Evolutionary conservation across 371 early-diverging fungal species (phyloP), one percentile per base, ranked within the genome.

Genomic region (Actinomortierella ambigua): DNA sequence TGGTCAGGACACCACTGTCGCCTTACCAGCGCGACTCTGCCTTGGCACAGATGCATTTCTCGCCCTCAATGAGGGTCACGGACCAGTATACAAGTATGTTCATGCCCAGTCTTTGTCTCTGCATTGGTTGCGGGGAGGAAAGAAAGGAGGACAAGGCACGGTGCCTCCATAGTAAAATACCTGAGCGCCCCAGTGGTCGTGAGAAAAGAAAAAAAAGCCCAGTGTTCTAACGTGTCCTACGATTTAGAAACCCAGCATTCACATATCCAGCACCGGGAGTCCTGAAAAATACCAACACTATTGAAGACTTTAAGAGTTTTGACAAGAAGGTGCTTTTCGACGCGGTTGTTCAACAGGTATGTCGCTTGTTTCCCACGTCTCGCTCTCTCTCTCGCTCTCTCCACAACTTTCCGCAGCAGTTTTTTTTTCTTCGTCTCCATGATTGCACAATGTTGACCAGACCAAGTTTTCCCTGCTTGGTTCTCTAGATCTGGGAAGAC

Each of bases 201-300:
- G n/a, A n/a, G n/a, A n/a, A n/a, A n/a, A n/a, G n/a, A n/a, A n/a
- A n/a, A n/a, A n/a, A n/a, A n/a, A n/a, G n/a, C 11, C 11, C 34
- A 34, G 7, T 34, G 34, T 34, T 34, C 11, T 34, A 34, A 34
- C 34, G 34, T 34, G 34, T 4, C 11, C 34, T 34, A 46, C 15
- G 42, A 26, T 47, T 42, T 34, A 75, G 77, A 42, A 77, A 66
- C n/a, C 85, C 83, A 42, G 75, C 86, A 6, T 81, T 77, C 49
- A 59, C 83, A 3, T 79, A 78, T 61, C 75, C 75, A 14, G 77
- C 81, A 9, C 75, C 81, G 7, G 95, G 95, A 5, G 61, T 69
- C 2, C 57, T 94, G 34, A 77, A 82, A 58, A 96, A 96, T 77
- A 93, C 94, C 41, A 97, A 97, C 77, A 96, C 97, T 0, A 79